Percentiles rank a stretch among this genome's conserved stretches.
phyloP scores from a whole-genome alignment of 495 filamentous ascomycete genomes.

The Annulohypoxylon stygium region DNA sequence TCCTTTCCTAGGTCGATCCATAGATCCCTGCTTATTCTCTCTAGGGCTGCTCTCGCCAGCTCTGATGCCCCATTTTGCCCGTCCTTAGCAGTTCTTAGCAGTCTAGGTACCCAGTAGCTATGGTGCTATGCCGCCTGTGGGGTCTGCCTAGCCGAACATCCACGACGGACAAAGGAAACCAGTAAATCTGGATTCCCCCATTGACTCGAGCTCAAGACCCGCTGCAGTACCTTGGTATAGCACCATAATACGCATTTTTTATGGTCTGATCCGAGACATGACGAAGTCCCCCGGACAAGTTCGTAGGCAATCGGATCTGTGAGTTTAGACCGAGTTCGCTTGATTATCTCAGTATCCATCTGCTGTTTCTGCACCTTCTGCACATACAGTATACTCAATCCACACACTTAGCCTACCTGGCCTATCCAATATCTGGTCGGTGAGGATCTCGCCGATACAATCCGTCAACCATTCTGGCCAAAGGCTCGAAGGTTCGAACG shows the following conservation, averaged over 20 bases:
- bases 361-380: background rate
- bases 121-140: conserved; percentile 25
- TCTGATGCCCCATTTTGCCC: conserved; percentile 16
- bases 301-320: conserved; percentile 6
- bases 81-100: conserved; percentile 4
- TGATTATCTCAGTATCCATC: conserved; percentile 8
- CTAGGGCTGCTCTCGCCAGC: conserved; percentile 22
- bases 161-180: conserved; percentile 14
- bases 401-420: background rate
- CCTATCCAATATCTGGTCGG: background rate
- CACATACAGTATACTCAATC: background rate
- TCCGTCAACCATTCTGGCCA: background rate
- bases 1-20: background rate
- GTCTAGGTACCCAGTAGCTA: background rate
- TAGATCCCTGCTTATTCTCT: conserved; percentile 24
- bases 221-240: conserved; percentile 8
- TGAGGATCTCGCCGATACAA: conserved; percentile 10
- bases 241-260: background rate
- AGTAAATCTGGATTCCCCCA: conserved; percentile 3
- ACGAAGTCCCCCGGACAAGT: conserved; percentile 9
- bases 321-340: conserved; percentile 10
- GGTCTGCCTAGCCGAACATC: conserved; percentile 6
- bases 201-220: conserved; percentile 16
- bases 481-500: conserved; percentile 10
- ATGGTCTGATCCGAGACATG: conserved; percentile 29